Evolutionary conservation across 2,329 filamentous ascomycete genomes (phyloP).

Genomic region (Pestalotiopsis sp.): DNA sequence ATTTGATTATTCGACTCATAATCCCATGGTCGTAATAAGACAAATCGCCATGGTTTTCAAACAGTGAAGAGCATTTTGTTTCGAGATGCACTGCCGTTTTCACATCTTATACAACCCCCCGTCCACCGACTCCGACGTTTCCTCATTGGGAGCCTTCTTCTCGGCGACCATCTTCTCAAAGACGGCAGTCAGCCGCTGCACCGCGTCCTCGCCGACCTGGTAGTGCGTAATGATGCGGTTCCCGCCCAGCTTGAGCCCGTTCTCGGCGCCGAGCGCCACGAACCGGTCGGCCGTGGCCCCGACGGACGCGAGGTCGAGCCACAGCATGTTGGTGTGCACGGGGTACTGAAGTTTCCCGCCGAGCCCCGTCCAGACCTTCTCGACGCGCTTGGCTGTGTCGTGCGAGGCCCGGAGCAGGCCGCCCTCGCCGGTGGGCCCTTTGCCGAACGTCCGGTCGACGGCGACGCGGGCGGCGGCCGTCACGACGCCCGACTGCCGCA

Average conservation of each 20-base stretch:
- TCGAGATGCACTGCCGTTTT: too few species aligned
- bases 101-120: neutral
- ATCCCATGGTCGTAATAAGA: too few species aligned
- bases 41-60: too few species aligned
- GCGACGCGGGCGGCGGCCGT: slow-evolving; percentile 76
- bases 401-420: slow-evolving; percentile 55
- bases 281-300: slow-evolving; percentile 23
- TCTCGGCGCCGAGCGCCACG: slow-evolving; percentile 24
- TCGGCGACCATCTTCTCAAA: slow-evolving; percentile 39
- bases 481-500: slow-evolving; percentile 76
- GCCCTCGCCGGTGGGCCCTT: slow-evolving; percentile 39
- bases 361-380: slow-evolving; percentile 62
- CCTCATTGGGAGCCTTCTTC: slow-evolving; percentile 5
- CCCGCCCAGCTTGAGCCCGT: slow-evolving; percentile 26
- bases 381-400: slow-evolving; percentile 58
- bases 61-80: too few species aligned
- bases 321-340: slow-evolving; percentile 77
- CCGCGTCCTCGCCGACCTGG: slow-evolving; percentile 61
- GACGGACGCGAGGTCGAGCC: slow-evolving; percentile 53
- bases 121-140: neutral
- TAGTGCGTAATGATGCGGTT: slow-evolving; percentile 33
- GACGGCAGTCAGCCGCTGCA: slow-evolving; percentile 46
- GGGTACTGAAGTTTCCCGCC: slow-evolving; percentile 62
- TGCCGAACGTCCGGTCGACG: slow-evolving; percentile 76
- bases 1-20: too few species aligned